Base-by-base conservation (phyloP, 805 yeast genomes). In the Kurtzmaniella fragi region DNA sequence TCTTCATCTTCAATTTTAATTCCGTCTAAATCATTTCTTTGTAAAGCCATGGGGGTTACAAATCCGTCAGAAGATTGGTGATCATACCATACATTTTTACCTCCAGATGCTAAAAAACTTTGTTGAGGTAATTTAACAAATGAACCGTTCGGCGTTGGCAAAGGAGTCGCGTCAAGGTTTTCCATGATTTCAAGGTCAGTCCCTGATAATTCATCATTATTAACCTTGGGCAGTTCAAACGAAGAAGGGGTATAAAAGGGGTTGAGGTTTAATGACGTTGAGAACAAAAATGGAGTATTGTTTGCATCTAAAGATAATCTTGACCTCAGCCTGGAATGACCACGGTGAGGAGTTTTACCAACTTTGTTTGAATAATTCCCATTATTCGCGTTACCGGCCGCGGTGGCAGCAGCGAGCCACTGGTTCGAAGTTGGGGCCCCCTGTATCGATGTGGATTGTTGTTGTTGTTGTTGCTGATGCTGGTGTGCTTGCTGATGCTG, bases 1-100 rank as follows among this genome's bases (percentile, higher is more conserved):
- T 67, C 71, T 38, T 64, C 68, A 37, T 59, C 65, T 43, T 65
- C 71, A 42, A 61, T 54, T 20, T 53, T 51, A 32, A 63, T 56
- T 2, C 64, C 49, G 20, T 63, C 69, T 17, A 63, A 40, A 38
- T 58, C 63, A 31, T 52, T 52, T 26, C 59, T 41, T 31, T 48
- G 50, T n/a, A 53, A 45, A 2, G 32, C 42, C 42, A 37, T 42
- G 14, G 47, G 53, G 13, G 42, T 31, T 17, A 30, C 28, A 20
- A 29, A 36, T 9, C 39, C 39, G 28, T 36, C 35, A 35, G 25
- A 17, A 10, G 37, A n/a, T 17, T 27, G 32, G 14, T n/a, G 32
- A 27, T 9, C 25, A 14, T 27, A 25, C 29, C 31, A 23, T 17
- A 13, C 26, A 15, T 31, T 33, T 13, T 16, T 32, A 30, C 35